Evolutionary conservation across 2,329 filamentous ascomycete genomes (phyloP), one percentile per base, ranked within the genome.

Genomic region (Mollisia scopiformis): DNA sequence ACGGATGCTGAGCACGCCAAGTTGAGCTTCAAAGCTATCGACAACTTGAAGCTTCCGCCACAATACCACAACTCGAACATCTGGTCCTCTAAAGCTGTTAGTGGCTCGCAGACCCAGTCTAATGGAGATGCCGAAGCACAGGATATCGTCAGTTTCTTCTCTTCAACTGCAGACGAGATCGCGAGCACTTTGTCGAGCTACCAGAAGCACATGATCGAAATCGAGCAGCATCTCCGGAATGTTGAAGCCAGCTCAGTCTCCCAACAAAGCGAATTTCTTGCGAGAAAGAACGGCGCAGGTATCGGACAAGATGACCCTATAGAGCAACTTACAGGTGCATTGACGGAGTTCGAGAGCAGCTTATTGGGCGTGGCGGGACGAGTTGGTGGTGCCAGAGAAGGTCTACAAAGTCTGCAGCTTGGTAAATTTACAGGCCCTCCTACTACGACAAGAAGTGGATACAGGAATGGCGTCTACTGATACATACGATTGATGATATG

Each of bases 1-100:
- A 84, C 85, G 63, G 90, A 92, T 72, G 86, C 84, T 25, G 83
- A 86, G 37, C 88, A 93, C 67, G 88, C 89, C 8, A 85, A 88
- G 66, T 82, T 92, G 57, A 86, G 85, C 62, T 91, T 92, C 79
- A 85, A 88, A 59, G 88, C 88, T 23, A 86, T 91, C 31, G 88
- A 92, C 69, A 91, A 91, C 70, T 80, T 93, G 57, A 88, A 88
- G 68, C 80, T 93, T 16, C 91, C 91, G 21, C 75, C 78, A 55
- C 80, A 82, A 68, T 84, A 83, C 64, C 82, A 84, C 68, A 65
- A 66, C 51, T 58, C 67, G 2, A 69, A 69, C 31, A 69, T 72
- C 72, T 84, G 60, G 80, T 80, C 65, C 73, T 77, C 57, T 72
- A 81, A 62, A 74, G 73, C 58, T 73, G 79, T 62, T 68, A 75